Conservation (phyloP, 179 eudicot genomes). For the Spinacia oleracea region DNA sequence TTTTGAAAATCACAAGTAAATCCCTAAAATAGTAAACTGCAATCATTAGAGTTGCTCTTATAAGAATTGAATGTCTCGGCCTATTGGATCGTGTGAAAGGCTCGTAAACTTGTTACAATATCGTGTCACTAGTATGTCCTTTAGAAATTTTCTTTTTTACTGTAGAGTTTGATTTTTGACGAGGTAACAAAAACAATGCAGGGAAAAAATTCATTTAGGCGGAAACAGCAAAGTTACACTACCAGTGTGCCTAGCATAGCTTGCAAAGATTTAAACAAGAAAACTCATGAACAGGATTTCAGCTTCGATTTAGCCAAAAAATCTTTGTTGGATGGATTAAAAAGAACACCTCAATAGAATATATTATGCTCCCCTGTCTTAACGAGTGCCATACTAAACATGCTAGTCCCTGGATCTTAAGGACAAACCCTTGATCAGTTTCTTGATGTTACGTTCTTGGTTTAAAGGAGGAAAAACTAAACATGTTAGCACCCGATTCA, state of each 20-base stretch:
- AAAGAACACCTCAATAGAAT: constrained; percentile 2
- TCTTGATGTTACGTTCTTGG: constrained; percentile 15
- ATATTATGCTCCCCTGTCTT: constrained; percentile 24
- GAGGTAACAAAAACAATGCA: too few relatives aligned
- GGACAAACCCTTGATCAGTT: constrained; percentile 18
- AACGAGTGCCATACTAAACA: constrained; percentile 20
- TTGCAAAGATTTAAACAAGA: constrained; percentile 5
- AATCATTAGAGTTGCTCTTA: too few relatives aligned
- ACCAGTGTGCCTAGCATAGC: constrained; percentile 13
- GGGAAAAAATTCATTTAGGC: too few relatives aligned
- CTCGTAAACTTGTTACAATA: too few relatives aligned
- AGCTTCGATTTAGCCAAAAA: constrained; percentile 17
- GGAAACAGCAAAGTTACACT: too few relatives aligned
- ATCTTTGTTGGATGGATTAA: not conserved
- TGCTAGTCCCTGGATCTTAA: constrained; percentile 20
- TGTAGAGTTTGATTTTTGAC: too few relatives aligned
- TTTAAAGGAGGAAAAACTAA: constrained; percentile 8
- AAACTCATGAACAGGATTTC: constrained; percentile 2
- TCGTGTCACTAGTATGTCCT: too few relatives aligned
- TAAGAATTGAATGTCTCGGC: too few relatives aligned
- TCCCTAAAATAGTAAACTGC: too few relatives aligned
- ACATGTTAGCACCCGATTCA: not conserved
- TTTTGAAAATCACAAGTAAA: too few relatives aligned
- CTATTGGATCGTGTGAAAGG: too few relatives aligned
- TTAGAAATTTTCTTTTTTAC: too few relatives aligned